Conservation (phyloP, 257 asterid genomes). For the Buddleja alternifolia region DNA sequence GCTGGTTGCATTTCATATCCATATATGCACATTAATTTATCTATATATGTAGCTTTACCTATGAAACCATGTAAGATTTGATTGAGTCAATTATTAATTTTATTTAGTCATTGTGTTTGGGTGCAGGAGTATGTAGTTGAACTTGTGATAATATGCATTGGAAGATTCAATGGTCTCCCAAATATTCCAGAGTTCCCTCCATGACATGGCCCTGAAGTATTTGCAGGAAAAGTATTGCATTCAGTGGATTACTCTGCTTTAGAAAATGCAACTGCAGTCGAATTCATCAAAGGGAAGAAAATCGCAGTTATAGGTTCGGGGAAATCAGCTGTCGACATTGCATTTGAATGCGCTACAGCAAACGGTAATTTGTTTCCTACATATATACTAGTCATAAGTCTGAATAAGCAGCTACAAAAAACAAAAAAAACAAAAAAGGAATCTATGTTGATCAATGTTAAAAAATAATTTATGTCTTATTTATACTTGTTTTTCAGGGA, state of each 20-base stretch:
- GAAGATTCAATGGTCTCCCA: slow-evolving; percentile 50
- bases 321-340: slow-evolving; percentile 45
- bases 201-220: slow-evolving; percentile 41
- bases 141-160: slow-evolving; percentile 44
- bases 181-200: slow-evolving; percentile 42
- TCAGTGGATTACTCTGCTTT: slow-evolving; percentile 41
- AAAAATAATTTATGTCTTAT: no score
- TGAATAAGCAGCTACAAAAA: no score
- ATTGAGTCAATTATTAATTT: no score
- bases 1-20: no score
- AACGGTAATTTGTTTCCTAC: slow-evolving; percentile 33
- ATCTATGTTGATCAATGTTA: no score
- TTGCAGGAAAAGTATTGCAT: slow-evolving; percentile 47
- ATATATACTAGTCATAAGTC: background rate
- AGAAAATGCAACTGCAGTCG: slow-evolving; percentile 36
- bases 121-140: slow-evolving; percentile 24
- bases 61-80: no score
- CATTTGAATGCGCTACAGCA: slow-evolving; percentile 29
- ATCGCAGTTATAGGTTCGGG: slow-evolving; percentile 38
- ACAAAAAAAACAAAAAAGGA: no score
- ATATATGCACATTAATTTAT: no score
- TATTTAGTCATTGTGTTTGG: no score
- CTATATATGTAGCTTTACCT: no score
- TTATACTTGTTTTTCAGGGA: slow-evolving; percentile 35
- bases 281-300: slow-evolving; percentile 42